phyloP scores from a whole-genome alignment of 192 early-diverging fungal genomes.

The Chytriomyces sp. region DNA sequence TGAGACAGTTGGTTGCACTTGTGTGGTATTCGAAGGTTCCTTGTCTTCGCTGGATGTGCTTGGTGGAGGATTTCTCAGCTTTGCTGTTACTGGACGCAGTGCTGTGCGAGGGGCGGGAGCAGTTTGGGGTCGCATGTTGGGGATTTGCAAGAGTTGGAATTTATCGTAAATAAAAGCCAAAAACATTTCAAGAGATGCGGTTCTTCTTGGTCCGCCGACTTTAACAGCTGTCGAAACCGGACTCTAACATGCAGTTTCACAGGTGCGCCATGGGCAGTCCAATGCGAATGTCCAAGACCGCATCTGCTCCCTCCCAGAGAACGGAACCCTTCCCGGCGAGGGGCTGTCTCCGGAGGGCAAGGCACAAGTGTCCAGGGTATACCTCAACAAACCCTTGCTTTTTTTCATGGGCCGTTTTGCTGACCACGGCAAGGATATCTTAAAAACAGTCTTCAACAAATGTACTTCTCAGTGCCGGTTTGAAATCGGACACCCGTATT shows the following conservation, averaged over 20 bases:
- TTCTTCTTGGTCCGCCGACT: neutral
- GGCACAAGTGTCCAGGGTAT: constrained; percentile 52
- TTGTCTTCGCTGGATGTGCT: no score
- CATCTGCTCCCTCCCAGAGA: constrained; percentile 61
- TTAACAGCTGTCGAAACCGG: neutral
- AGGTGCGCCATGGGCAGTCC: constrained; percentile 63
- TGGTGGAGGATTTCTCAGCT: no score
- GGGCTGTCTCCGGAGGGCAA: constrained; percentile 59
- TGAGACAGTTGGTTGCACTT: no score
- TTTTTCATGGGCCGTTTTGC: neutral
- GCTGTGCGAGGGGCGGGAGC: no score
- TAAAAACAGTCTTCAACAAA: neutral
- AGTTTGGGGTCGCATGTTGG: neutral
- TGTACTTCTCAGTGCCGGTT: neutral
- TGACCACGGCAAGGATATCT: no score
- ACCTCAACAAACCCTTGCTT: constrained; percentile 38
- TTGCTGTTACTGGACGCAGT: no score
- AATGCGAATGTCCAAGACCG: constrained; percentile 58
- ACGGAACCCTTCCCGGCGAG: constrained; percentile 53
- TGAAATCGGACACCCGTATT: constrained; percentile 25
- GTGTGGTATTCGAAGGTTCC: no score
- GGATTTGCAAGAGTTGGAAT: neutral
- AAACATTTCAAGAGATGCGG: neutral
- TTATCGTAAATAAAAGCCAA: neutral
- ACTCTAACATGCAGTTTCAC: neutral